Percentiles rank a stretch among this genome's conserved stretches.
Evolutionary conservation across 2,329 filamentous ascomycete species (phyloP).

Genomic region (Zasmidium citrigriseum): DNA sequence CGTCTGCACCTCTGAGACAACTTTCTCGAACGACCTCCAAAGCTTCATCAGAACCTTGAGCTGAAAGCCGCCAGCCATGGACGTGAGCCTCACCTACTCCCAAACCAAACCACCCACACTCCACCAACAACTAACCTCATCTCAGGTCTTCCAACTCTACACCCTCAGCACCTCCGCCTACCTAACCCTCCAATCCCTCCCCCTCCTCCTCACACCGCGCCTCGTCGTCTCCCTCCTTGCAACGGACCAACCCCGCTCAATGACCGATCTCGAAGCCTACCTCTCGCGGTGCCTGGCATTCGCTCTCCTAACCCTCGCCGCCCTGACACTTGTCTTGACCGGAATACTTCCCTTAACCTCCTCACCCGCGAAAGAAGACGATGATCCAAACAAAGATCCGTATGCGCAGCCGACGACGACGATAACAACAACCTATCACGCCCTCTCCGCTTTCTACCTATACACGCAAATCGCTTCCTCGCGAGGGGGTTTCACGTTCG

Average conservation of each 20-base stretch:
- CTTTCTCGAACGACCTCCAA: too few relatives aligned
- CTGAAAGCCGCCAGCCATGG: background rate
- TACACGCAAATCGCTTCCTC: slow-evolving; percentile 63
- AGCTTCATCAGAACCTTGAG: background rate
- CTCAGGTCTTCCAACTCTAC: slow-evolving; percentile 47
- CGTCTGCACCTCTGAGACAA: too few relatives aligned
- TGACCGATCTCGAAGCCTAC: slow-evolving; percentile 68
- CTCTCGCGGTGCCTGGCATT: slow-evolving; percentile 72
- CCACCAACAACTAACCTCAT: background rate
- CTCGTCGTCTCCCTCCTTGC: slow-evolving; percentile 62
- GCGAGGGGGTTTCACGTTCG: slow-evolving; percentile 52
- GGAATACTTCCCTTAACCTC: slow-evolving; percentile 65
- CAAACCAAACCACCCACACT: background rate
- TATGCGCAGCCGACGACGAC: slow-evolving; percentile 65
- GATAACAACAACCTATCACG: slow-evolving; percentile 67
- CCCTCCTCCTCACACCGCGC: slow-evolving; percentile 61
- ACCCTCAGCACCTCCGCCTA: slow-evolving; percentile 46
- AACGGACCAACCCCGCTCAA: slow-evolving; percentile 54
- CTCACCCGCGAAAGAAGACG: background rate
- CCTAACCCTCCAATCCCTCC: slow-evolving; percentile 47
- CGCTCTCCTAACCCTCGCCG: slow-evolving; percentile 63
- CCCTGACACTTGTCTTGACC: slow-evolving; percentile 67
- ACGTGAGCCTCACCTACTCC: background rate
- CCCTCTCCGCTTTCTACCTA: slow-evolving; percentile 62
- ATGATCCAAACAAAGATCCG: slow-evolving; percentile 16